phyloP scores from a whole-genome alignment of 768 basidiomycete genomes.

The Lentinula boryana region DNA sequence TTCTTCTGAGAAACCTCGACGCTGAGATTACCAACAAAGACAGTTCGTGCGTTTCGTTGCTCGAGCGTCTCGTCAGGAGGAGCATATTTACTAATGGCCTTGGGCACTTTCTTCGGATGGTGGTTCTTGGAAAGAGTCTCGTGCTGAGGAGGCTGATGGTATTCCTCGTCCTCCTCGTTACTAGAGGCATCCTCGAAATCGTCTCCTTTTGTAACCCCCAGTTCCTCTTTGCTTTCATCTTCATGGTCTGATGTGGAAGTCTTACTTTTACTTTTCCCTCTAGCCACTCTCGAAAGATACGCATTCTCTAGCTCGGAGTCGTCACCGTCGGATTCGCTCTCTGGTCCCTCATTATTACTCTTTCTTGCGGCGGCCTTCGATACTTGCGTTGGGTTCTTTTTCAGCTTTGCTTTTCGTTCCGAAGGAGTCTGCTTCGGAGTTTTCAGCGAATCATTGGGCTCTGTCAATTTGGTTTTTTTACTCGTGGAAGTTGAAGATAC shows the following conservation, averaged over 20 bases:
- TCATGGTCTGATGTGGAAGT: conserved; percentile 7
- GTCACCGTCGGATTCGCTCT: conserved; percentile 18
- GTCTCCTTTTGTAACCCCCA: not conserved
- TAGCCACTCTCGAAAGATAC: conserved; percentile 6
- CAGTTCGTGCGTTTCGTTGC: conserved; percentile 72
- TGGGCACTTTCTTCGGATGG: conserved; percentile 17
- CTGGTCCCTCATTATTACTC: conserved; percentile 22
- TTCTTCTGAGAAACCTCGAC: conserved; percentile 70
- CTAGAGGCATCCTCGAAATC: not conserved
- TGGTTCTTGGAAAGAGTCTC: conserved; percentile 44
- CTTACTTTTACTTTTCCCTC: conserved; percentile 12
- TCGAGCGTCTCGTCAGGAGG: conserved; percentile 69
- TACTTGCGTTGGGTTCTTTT: not conserved
- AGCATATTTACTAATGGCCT: conserved; percentile 38
- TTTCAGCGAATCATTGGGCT: not conserved
- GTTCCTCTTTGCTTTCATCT: not conserved
- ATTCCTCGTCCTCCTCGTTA: conserved; percentile 23
- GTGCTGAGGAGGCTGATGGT: conserved; percentile 47
- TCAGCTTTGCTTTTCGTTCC: not conserved
- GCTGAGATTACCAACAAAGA: conserved; percentile 89
- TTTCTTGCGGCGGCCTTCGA: not conserved
- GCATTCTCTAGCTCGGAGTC: conserved; percentile 2
- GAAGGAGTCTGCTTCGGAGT: not conserved
- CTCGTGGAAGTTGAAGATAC: not conserved
- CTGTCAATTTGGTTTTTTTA: not conserved